Percentiles rank a stretch among this genome's conserved stretches.
Evolutionary conservation across 2,329 filamentous ascomycete species (phyloP).

Genomic region (Talaromyces islandicus): DNA sequence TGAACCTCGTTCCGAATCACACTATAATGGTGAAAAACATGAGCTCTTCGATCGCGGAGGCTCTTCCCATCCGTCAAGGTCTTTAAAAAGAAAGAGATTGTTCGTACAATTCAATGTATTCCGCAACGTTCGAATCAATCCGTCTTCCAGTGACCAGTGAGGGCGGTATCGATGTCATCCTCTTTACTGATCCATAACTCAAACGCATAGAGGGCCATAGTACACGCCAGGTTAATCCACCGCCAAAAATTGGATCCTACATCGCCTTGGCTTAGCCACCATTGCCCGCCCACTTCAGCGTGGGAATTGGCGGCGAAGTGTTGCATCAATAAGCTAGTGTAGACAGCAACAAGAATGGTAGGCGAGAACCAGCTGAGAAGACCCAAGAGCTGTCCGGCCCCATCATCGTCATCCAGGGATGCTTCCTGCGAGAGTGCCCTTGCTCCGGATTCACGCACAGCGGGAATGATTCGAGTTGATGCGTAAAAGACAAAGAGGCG

Average conservation of each 20-base stretch:
- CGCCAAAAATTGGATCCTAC: slow-evolving; percentile 83
- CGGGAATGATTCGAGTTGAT: slow-evolving; percentile 90
- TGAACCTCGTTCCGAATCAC: background rate
- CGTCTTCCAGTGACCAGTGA: slow-evolving; percentile 85
- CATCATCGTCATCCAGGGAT: slow-evolving; percentile 76
- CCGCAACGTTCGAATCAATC: slow-evolving; percentile 55
- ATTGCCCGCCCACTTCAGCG: slow-evolving; percentile 57
- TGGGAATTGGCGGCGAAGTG: slow-evolving; percentile 73
- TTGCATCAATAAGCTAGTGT: slow-evolving; percentile 90
- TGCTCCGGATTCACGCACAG: slow-evolving; percentile 80
- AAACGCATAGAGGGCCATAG: slow-evolving; percentile 83
- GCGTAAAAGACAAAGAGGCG: slow-evolving; percentile 93
- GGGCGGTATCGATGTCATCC: slow-evolving; percentile 62
- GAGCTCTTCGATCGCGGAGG: background rate
- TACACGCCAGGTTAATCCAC: slow-evolving; percentile 86
- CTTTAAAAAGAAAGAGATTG: background rate
- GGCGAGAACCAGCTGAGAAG: slow-evolving; percentile 92
- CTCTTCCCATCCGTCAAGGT: background rate
- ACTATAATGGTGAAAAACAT: background rate
- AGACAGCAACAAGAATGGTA: slow-evolving; percentile 89
- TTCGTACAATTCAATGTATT: background rate
- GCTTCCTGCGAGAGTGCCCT: slow-evolving; percentile 78
- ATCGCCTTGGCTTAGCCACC: slow-evolving; percentile 82
- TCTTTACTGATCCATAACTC: slow-evolving; percentile 77
- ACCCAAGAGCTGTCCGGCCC: slow-evolving; percentile 71